Evolutionary conservation across 1,284 basidiomycete genomes (phyloP), one percentile per base, ranked within the genome.

Genomic region (Coniophora puteana): DNA sequence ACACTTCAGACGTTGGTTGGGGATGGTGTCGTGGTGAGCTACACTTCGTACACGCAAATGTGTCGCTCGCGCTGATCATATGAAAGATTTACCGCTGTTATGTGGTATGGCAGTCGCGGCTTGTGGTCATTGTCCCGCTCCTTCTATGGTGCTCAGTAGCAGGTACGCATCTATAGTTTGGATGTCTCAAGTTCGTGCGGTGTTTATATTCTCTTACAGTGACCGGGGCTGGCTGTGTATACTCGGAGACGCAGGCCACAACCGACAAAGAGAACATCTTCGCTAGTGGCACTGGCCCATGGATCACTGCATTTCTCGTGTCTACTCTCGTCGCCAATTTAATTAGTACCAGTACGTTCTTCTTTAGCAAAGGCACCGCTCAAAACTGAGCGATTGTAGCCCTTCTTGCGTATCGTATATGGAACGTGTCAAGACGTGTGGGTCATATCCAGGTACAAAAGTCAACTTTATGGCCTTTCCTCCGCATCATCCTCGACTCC

Each of bases 31-130:
- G 38, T 50, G 32, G 49, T 50, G 27, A 39, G 49, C 26, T 10
- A 17, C 6, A 21, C 22, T 3, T 12, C 24, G 20, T 18, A 13
- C 14, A 1, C 18, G 6, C 8, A 10, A 12, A 8, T n/a, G 20
- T 14, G 8, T 24, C n/a, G 33, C 20, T 30, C 12, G 20, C 3
- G 12, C n/a, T 7, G 8, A 22, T 23, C n/a, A n/a, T n/a, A n/a
- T n/a, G n/a, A n/a, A n/a, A 54, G 54, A 53, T 57, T 31, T 54
- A 56, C 37, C 49, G 51, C 13, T 56, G 52, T 31, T 56, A 52
- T 21, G 44, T 51, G 23, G 52, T 56, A 13, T 56, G 54, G 54
- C 44, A 44, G 24, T 51, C 49, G 2, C 40, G 36, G 43, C 49
- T 40, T n/a, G 36, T 53, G 21, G 41, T 47, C 17, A 29, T 41